phyloP scores from a whole-genome alignment of 768 basidiomycete genomes.

The Suillus spraguei region DNA sequence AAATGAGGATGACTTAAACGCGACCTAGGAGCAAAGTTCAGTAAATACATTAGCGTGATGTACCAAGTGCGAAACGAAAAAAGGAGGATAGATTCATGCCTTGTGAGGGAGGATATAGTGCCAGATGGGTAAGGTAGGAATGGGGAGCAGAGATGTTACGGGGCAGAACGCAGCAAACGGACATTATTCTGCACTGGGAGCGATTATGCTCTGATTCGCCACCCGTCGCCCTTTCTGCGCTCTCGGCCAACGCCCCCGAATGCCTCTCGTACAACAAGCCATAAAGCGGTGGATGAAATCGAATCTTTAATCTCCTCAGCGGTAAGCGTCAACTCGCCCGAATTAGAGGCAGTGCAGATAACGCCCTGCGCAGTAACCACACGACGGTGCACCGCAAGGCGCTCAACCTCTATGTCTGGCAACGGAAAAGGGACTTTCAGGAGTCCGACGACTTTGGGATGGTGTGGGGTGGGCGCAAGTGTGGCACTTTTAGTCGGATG shows the following conservation, averaged over 20 bases:
- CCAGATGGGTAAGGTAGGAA: constrained; percentile 4
- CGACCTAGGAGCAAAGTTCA: constrained; percentile 11
- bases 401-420: constrained; percentile 77
- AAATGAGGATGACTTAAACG: constrained; percentile 4
- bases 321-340: constrained; percentile 52
- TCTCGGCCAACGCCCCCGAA: constrained; percentile 88
- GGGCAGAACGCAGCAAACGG: not conserved
- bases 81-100: constrained; percentile 13
- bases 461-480: constrained; percentile 90
- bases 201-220: constrained; percentile 65
- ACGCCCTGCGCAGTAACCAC: constrained; percentile 34
- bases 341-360: constrained; percentile 26
- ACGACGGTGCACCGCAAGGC: constrained; percentile 54
- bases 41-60: constrained; percentile 22
- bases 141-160: constrained; percentile 1
- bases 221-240: constrained; percentile 76
- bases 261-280: constrained; percentile 91
- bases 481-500: constrained; percentile 73
- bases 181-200: not conserved
- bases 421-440: constrained; percentile 90
- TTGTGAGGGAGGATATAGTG: constrained; percentile 22
- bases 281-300: constrained; percentile 84
- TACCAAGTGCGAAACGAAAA: constrained; percentile 1
- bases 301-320: constrained; percentile 96
- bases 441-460: constrained; percentile 92